Evolutionary conservation across 306 rosid genomes (phyloP), one percentile per base, ranked within the genome.

Genomic region (Abrus pulchellus): DNA sequence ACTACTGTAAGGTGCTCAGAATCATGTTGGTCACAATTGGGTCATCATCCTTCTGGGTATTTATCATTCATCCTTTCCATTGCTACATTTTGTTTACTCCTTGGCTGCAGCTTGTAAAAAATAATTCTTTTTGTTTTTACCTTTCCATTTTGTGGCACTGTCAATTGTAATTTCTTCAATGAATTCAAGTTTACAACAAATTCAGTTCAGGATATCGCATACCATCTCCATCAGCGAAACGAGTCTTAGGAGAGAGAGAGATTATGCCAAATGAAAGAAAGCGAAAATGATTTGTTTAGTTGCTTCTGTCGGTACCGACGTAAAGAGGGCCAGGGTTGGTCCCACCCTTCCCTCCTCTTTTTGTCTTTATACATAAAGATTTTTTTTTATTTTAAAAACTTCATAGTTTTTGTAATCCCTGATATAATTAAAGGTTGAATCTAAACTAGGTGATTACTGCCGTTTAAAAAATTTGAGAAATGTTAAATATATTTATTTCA

Each of bases 51-150:
- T 68, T 27, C 68, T 78, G 89, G 84, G 76, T 88, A 91, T 89
- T 89, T 89, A 88, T 83, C 55, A 82, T 86, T 83, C 55, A 82
- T 86, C 77, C 7, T 54, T 41, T 68, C 83, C 61, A 75, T 34
- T 79, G 68, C 47, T 80, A 72, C 72, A 47, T 48, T 76, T 76
- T 84, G 81, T 49, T 84, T 83, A 56, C 71, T 78, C 47, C 62
- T 70, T 79, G 75, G 85, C 45, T 43, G 78, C 63, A 72, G 78
- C 5, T 45, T 88, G 89, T 90, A 84, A 88, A 89, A 85, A 88
- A 89, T 89, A 89, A 89, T 91, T 88, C 88, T 86, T 81, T 77
- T 64, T 30, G 7, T 32, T 36, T 45, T 68, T 56, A 1, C 41
- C 20, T 52, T 76, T 63, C 59, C 77, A 36, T 75, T 73, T 80